phyloP scores from a whole-genome alignment of 768 basidiomycete genomes.

The Leccinellum albellum region DNA sequence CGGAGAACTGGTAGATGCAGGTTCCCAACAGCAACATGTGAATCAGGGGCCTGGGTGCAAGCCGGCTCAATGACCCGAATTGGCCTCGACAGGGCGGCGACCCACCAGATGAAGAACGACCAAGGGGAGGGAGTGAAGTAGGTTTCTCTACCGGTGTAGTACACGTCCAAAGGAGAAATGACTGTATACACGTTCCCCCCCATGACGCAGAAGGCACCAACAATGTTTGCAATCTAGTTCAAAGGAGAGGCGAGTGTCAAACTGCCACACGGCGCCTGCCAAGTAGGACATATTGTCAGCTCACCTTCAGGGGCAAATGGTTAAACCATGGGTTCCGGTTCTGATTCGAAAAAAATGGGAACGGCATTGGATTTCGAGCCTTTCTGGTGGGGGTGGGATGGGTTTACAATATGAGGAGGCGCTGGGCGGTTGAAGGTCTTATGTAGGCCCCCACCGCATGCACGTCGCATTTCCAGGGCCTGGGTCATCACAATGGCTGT shows the following conservation, averaged over 20 bases:
- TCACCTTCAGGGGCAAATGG: constrained; percentile 53
- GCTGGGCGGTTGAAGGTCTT: constrained; percentile 17
- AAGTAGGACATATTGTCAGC: background rate
- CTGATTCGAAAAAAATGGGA: constrained; percentile 16
- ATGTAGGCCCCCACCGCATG: constrained; percentile 28
- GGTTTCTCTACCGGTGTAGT: constrained; percentile 51
- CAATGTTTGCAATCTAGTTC: constrained; percentile 48
- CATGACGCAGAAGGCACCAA: constrained; percentile 53
- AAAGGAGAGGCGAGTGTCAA: constrained; percentile 4
- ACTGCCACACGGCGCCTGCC: background rate
- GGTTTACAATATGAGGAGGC: constrained; percentile 10
- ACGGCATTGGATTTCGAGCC: constrained; percentile 18
- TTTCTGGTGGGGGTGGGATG: constrained; percentile 10
- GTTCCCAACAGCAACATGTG: constrained; percentile 65
- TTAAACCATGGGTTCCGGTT: constrained; percentile 40
- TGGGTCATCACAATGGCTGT: constrained; percentile 7
- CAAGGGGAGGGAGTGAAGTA: constrained; percentile 66
- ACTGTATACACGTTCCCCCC: constrained; percentile 61
- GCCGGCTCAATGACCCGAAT: background rate
- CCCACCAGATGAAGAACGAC: constrained; percentile 60
- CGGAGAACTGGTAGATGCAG: constrained; percentile 58
- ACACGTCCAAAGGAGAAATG: constrained; percentile 48
- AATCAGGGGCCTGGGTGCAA: constrained; percentile 47
- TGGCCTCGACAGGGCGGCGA: background rate
- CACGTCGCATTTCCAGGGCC: constrained; percentile 24